Evolutionary conservation across 352 stramenopile genomes (phyloP).

Genomic region (Phytopythium litorale): DNA sequence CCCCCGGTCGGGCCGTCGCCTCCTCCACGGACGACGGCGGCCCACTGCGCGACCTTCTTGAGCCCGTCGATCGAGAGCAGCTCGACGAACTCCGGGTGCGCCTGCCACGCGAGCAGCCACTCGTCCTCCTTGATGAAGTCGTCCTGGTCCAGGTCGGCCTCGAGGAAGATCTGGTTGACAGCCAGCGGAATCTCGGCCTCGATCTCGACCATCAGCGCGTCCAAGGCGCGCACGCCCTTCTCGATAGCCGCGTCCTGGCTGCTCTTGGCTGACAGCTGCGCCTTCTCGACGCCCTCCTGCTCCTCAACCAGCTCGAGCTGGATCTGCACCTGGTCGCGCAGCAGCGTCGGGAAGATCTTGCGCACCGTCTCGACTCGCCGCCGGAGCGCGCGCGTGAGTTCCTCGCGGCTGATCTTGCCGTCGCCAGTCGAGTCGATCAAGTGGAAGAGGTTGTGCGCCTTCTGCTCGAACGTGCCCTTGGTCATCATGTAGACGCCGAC

Average conservation of each 20-base stretch:
- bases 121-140: slow-evolving; percentile 78
- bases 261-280: slow-evolving; percentile 24
- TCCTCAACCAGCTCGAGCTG: slow-evolving; percentile 20
- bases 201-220: slow-evolving; percentile 71
- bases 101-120: slow-evolving; percentile 79
- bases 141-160: slow-evolving; percentile 72
- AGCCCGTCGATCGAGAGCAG: slow-evolving; percentile 83
- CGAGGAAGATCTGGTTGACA: slow-evolving; percentile 81
- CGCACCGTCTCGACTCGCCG: slow-evolving; percentile 64
- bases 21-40: slow-evolving; percentile 44
- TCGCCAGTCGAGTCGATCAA: slow-evolving; percentile 61
- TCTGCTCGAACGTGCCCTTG: slow-evolving; percentile 75
- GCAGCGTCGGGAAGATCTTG: slow-evolving; percentile 69
- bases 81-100: slow-evolving; percentile 79
- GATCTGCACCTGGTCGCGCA: slow-evolving; percentile 66
- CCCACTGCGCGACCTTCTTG: slow-evolving; percentile 82
- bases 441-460: slow-evolving; percentile 72
- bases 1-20: slow-evolving; percentile 19
- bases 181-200: slow-evolving; percentile 79
- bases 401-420: slow-evolving; percentile 75
- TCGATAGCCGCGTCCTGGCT: slow-evolving; percentile 48
- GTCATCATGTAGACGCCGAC: slow-evolving; percentile 81
- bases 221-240: slow-evolving; percentile 50
- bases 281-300: slow-evolving; percentile 8
- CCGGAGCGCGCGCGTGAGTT: slow-evolving; percentile 68